Conservation (phyloP, 306 rosid species). For the Trichosanthes truncata region DNA sequence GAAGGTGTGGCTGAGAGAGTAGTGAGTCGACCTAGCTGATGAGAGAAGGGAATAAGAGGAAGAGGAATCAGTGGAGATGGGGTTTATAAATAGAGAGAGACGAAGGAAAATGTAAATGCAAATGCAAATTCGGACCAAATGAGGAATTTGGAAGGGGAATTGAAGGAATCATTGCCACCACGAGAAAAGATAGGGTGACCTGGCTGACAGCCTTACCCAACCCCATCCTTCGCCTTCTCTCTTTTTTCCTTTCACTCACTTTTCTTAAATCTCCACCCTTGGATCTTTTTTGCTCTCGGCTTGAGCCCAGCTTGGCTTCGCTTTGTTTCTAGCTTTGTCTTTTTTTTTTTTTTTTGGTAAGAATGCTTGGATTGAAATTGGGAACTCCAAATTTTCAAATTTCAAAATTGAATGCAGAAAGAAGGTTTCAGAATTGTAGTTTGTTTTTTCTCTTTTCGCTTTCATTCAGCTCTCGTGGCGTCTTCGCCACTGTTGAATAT, state of each 20-base stretch:
- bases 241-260: not conserved
- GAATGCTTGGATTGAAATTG: not conserved
- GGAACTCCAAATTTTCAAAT: not conserved
- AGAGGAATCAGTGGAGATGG: not conserved
- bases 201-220: constrained; percentile 16
- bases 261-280: not conserved
- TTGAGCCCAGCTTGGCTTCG: not conserved
- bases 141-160: not conserved
- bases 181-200: constrained; percentile 20
- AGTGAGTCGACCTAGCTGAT: not conserved
- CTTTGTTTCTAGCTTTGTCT: not conserved
- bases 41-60: not conserved
- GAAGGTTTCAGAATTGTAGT: not conserved
- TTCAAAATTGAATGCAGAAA: not conserved
- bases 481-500: not conserved
- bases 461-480: not conserved
- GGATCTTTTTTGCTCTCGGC: not conserved
- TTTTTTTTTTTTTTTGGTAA: not conserved
- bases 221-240: constrained; percentile 10
- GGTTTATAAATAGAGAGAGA: constrained; percentile 10
- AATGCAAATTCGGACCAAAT: constrained; percentile 9
- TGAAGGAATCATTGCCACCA: constrained; percentile 18
- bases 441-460: not conserved
- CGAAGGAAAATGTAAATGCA: constrained; percentile 6
- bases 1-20: not conserved